Conservation (phyloP, 2,329 filamentous ascomycete genomes). For the Myriosclerotinia curreyana region DNA sequence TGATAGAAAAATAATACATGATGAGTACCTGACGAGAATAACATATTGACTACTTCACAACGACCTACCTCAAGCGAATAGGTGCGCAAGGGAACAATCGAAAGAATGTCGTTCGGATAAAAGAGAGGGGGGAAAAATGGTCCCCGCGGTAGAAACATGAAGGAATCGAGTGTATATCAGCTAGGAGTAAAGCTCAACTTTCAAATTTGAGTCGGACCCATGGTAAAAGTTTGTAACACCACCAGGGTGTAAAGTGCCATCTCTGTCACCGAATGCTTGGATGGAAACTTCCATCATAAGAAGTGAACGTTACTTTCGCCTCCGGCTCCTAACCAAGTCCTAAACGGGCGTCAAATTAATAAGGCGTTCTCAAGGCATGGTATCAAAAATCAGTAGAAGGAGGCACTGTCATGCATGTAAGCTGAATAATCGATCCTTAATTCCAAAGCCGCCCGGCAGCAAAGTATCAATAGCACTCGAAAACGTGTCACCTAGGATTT, state of each 20-base stretch:
- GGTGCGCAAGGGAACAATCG: background rate
- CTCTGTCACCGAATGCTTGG: background rate
- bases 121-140: background rate
- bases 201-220: background rate
- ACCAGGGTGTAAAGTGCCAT: background rate
- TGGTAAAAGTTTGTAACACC: background rate
- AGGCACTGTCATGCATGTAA: slow-evolving; percentile 5
- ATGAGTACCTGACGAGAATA: background rate
- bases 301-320: background rate
- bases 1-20: slow-evolving; percentile 3
- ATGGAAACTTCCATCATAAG: background rate
- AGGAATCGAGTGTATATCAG: background rate
- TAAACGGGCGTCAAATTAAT: background rate
- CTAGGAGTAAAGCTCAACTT: background rate
- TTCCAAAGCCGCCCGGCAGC: background rate
- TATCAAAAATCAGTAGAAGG: background rate
- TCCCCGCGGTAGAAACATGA: background rate
- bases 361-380: too few species aligned
- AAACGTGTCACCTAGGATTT: background rate
- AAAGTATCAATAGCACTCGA: background rate
- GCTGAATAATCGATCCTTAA: slow-evolving; percentile 10
- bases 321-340: background rate
- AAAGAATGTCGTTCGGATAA: background rate
- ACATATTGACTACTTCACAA: background rate
- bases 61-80: background rate